phyloP scores from a whole-genome alignment of 2,329 filamentous ascomycete genomes.

The Erysiphe pulchra region DNA sequence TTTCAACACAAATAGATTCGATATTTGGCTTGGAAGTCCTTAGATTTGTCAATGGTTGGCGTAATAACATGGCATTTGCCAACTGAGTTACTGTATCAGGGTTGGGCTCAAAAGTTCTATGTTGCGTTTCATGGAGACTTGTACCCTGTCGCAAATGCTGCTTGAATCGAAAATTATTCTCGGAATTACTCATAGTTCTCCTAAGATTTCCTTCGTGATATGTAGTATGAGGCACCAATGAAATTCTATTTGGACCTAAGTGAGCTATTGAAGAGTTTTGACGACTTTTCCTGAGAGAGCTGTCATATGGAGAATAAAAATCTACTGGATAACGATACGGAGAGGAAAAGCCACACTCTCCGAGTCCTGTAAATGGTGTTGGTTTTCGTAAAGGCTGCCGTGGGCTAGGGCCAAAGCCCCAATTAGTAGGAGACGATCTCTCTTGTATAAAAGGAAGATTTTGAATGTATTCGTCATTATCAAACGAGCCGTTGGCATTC shows the following conservation, averaged over 20 bases:
- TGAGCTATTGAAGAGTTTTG: not conserved
- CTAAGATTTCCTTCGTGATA: conserved; percentile 2
- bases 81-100: conserved; percentile 5
- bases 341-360: conserved; percentile 1
- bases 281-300: not conserved
- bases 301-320: not conserved
- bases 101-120: conserved; percentile 1
- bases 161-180: conserved; percentile 10
- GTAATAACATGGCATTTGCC: conserved; percentile 8
- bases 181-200: conserved; percentile 5
- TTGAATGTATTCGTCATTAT: conserved; percentile 1
- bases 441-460: conserved; percentile 1
- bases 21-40: not conserved
- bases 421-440: conserved; percentile 2
- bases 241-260: conserved; percentile 4
- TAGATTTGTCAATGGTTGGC: conserved; percentile 2
- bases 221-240: conserved; percentile 5
- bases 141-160: conserved; percentile 6
- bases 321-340: not conserved
- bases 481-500: conserved; percentile 3
- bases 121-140: conserved; percentile 2
- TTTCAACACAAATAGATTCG: not conserved
- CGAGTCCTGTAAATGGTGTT: conserved; percentile 1
- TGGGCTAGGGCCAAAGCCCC: conserved; percentile 3
- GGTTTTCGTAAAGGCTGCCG: conserved; percentile 2